A percentile compares a stretch with the other conserved stretches of the same genome.
Evolutionary conservation across 345 rosid species (phyloP).

Genomic region (Jatropha curcas): DNA sequence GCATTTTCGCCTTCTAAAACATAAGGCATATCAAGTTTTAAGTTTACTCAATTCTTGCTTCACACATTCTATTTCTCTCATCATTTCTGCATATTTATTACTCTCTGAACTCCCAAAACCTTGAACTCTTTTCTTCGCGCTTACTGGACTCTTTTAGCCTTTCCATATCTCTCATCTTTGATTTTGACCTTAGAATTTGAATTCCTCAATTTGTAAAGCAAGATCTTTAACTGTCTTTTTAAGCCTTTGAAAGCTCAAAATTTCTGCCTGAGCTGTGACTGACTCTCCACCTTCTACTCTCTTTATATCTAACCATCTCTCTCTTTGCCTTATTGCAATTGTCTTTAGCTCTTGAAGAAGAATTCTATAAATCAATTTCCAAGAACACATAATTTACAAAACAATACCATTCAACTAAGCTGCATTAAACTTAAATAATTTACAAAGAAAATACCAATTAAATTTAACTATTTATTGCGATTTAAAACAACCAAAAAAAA

Average conservation of each 20-base stretch:
- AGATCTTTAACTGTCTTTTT: conserved; percentile 49
- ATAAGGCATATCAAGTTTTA: conserved; percentile 71
- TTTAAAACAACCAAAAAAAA: no score
- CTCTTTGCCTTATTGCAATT: conserved; percentile 55
- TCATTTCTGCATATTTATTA: conserved; percentile 38
- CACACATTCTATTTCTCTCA: conserved; percentile 54
- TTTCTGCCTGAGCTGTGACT: conserved; percentile 48
- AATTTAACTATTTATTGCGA: no score
- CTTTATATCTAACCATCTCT: conserved; percentile 47
- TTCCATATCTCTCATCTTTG: conserved; percentile 29
- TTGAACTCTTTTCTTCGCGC: conserved; percentile 21
- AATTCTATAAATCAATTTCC: conserved; percentile 27
- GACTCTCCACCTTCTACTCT: conserved; percentile 53
- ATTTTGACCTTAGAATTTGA: conserved; percentile 36
- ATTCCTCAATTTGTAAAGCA: conserved; percentile 44
- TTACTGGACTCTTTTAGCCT: conserved; percentile 26
- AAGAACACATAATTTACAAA: background rate
- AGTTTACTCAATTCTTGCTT: conserved; percentile 68
- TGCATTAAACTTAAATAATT: no score
- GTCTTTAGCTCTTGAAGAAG: conserved; percentile 60
- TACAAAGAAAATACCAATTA: no score
- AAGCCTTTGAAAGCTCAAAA: conserved; percentile 49
- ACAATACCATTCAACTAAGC: no score
- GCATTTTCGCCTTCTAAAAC: conserved; percentile 57
- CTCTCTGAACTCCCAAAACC: conserved; percentile 22